Evolutionary conservation across 345 rosid species (phyloP), one percentile per base, ranked within the genome.

Genomic region (Salix purpurea): DNA sequence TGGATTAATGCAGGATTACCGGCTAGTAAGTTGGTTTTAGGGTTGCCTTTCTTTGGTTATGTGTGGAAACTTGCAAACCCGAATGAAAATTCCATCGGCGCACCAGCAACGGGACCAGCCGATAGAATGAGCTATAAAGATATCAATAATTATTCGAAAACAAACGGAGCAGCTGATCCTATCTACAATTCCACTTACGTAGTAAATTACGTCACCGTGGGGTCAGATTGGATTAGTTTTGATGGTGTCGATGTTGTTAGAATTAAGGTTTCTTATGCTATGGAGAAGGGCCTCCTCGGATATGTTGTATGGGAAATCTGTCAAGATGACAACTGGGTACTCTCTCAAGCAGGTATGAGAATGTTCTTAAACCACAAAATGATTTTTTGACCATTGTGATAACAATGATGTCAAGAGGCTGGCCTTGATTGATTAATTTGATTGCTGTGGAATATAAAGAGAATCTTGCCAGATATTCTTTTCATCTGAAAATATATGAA

Each of bases 11-110:
- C 10, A 68, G 86, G 84, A 24, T 72, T 83, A 21, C 76, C 82
- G 2, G 70, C 73, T 1, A 72, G 26, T 42, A 84, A 73, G 77
- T 44, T 81, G 48, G 84, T 80, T 44, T 70, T 84, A 40, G 82
- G 86, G 4, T 21, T 84, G 62, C 86, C 86, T 62, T 84, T 71
- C 36, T 80, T 78, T 75, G 86, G 84, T 10, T 84, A 69, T 54
- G 73, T 48, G 4, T 84, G 84, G 86, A 72, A 32, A 18, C 65
- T 78, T 1, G 82, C 16, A 72, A 67, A 77, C 42, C 67, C 76
- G 1, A 56, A 70, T 18, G 87, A 44, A 14, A n/a, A 18, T 44
- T 14, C 36, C 4, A 23, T 72, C 42, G 77, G 77, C 61, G 72
- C 67, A 36, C 44, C 67, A 3, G 28, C 80, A 19, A 48, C 76